phyloP scores from a whole-genome alignment of 441 rosid species.

The Pelargonium fulgidum region DNA sequence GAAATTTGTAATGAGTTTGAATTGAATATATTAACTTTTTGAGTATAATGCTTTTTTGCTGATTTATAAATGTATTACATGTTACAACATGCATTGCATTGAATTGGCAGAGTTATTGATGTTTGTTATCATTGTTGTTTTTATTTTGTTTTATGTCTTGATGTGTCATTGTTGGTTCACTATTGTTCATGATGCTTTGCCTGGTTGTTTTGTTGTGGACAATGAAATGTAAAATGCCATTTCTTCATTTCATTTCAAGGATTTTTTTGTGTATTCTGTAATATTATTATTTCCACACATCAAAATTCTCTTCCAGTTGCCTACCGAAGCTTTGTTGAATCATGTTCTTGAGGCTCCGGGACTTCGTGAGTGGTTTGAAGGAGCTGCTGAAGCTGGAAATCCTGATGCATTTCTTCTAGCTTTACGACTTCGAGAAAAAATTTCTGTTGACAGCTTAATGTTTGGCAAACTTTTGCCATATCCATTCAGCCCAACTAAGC shows the following conservation, averaged over 20 bases:
- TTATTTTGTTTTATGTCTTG: no score
- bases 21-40: no score
- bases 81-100: no score
- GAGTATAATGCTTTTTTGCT: no score
- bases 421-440: conserved; percentile 57
- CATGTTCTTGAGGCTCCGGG: conserved; percentile 67
- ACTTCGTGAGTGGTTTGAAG: conserved; percentile 63
- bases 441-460: conserved; percentile 36
- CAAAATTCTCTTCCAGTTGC: conserved; percentile 44
- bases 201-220: no score
- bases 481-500: conserved; percentile 55
- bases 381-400: conserved; percentile 64
- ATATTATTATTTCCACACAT: background rate
- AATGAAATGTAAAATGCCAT: background rate
- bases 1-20: no score
- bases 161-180: no score
- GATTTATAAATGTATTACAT: no score
- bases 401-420: conserved; percentile 92
- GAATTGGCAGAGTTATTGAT: no score
- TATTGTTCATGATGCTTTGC: no score
- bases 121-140: no score
- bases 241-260: background rate
- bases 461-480: conserved; percentile 65
- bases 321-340: conserved; percentile 49
- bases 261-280: background rate